These are phyloP conservation scores for Septoria petroselini DNA, from an alignment of 2,329 filamentous ascomycete genomes.

Conservation along the genomic window DNA sequence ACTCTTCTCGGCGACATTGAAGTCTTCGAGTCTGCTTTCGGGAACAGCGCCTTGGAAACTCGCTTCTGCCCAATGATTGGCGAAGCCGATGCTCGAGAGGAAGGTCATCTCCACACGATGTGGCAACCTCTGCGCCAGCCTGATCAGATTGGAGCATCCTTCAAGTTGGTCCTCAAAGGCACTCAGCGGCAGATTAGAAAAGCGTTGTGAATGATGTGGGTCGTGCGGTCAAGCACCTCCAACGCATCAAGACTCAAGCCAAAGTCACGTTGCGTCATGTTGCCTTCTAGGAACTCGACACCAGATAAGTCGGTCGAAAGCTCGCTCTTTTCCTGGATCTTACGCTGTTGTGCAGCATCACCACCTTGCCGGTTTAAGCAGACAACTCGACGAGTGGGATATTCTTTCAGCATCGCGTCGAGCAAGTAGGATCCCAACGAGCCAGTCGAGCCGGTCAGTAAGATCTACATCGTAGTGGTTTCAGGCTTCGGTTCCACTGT, in stretches of 20 bases:
- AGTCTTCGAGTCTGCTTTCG: conserved; percentile 31
- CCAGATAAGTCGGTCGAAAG: not conserved
- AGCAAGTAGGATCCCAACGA: conserved; percentile 39
- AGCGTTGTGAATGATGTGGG: conserved; percentile 39
- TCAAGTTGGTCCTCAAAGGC: conserved; percentile 33
- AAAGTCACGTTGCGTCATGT: conserved; percentile 27
- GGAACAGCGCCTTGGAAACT: conserved; percentile 26
- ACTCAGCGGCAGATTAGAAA: conserved; percentile 38
- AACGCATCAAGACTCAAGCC: conserved; percentile 28
- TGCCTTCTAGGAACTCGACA: conserved; percentile 27
- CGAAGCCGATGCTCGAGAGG: conserved; percentile 40
- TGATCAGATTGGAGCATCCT: conserved; percentile 30
- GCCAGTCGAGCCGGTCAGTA: conserved; percentile 41
- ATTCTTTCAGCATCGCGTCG: conserved; percentile 30
- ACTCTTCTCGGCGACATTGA: conserved; percentile 20
- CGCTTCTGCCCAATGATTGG: conserved; percentile 13
- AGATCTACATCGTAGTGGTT: not conserved
- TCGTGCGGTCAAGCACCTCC: conserved; percentile 26
- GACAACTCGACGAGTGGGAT: conserved; percentile 30
- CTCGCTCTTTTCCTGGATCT: not conserved
- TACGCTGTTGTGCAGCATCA: not conserved
- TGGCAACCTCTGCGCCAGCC: conserved; percentile 26
- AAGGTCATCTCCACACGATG: conserved; percentile 37
- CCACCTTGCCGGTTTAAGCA: conserved; percentile 32
- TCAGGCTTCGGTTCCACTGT: not conserved